These are phyloP conservation scores for Chamaenerion angustifolium DNA, from an alignment of 345 rosid species.

Conservation along the genomic window DNA sequence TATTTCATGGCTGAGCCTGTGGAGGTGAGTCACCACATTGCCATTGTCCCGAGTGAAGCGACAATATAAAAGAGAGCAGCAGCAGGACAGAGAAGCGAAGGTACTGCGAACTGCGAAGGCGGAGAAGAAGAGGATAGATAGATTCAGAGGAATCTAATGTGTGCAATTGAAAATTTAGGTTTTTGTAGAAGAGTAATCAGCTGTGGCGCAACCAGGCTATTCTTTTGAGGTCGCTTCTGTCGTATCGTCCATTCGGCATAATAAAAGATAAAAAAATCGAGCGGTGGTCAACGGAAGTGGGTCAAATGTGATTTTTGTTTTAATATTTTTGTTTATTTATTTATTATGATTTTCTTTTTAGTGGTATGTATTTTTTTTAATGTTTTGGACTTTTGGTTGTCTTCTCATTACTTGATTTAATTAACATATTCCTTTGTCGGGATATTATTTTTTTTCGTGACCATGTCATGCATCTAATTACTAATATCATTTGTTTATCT, in stretches of 20 bases:
- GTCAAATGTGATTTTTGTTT: neutral
- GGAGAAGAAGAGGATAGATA: slow-evolving; percentile 6
- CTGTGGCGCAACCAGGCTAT: neutral
- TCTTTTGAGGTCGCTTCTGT: neutral
- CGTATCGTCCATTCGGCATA: neutral
- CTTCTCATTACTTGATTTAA: too few relatives aligned
- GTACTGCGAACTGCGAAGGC: neutral
- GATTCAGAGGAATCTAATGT: slow-evolving; percentile 10
- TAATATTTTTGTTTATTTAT: neutral
- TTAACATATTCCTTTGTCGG: too few relatives aligned
- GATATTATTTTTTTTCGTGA: too few relatives aligned
- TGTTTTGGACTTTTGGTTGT: too few relatives aligned
- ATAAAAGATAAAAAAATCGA: neutral
- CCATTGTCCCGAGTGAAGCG: slow-evolving; percentile 7
- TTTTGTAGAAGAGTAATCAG: slow-evolving; percentile 8
- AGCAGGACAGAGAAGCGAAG: neutral
- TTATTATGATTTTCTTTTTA: neutral
- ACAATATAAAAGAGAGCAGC: slow-evolving; percentile 7
- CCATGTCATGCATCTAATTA: too few relatives aligned
- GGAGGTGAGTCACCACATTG: slow-evolving; percentile 5
- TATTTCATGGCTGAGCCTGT: slow-evolving; percentile 7
- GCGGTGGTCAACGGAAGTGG: neutral
- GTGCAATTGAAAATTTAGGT: slow-evolving; percentile 15
- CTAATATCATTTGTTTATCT: too few relatives aligned
- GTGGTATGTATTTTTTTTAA: too few relatives aligned